Conservation (phyloP, 2,329 filamentous ascomycete genomes). For the Fusarium miscanthi region DNA sequence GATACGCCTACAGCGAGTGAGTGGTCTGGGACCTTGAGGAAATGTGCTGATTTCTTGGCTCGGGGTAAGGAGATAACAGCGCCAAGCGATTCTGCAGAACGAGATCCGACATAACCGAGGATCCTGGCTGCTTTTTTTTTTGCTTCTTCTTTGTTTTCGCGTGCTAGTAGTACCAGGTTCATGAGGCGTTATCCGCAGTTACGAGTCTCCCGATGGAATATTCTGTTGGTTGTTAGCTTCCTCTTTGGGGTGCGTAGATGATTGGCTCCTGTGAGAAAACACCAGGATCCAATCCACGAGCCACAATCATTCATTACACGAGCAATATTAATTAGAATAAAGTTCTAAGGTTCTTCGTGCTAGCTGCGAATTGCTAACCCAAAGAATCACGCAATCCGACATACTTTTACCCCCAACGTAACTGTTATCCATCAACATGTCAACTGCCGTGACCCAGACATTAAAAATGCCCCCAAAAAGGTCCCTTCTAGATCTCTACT, state of each 20-base stretch:
- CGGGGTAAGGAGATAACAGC: background rate
- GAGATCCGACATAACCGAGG: background rate
- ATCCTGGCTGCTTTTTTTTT: background rate
- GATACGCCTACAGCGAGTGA: background rate
- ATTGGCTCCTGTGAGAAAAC: background rate
- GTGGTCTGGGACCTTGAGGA: background rate
- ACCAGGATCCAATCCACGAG: background rate
- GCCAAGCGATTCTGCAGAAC: background rate
- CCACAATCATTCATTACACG: background rate
- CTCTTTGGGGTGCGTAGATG: background rate
- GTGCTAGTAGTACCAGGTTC: background rate
- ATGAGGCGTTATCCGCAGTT: conserved; percentile 18
- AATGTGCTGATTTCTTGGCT: background rate
- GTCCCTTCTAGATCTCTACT: background rate
- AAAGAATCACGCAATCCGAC: background rate
- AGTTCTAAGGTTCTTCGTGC: too few relatives aligned
- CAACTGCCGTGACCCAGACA: background rate
- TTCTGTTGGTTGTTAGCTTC: background rate
- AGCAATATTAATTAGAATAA: background rate
- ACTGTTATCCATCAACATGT: background rate
- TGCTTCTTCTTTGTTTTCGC: background rate
- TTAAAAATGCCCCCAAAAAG: background rate
- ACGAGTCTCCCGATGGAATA: conserved; percentile 9
- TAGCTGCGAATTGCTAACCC: background rate
- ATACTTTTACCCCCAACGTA: background rate